Evolutionary conservation across 2,329 filamentous ascomycete species (phyloP).

Genomic region (Colletotrichum sp.): DNA sequence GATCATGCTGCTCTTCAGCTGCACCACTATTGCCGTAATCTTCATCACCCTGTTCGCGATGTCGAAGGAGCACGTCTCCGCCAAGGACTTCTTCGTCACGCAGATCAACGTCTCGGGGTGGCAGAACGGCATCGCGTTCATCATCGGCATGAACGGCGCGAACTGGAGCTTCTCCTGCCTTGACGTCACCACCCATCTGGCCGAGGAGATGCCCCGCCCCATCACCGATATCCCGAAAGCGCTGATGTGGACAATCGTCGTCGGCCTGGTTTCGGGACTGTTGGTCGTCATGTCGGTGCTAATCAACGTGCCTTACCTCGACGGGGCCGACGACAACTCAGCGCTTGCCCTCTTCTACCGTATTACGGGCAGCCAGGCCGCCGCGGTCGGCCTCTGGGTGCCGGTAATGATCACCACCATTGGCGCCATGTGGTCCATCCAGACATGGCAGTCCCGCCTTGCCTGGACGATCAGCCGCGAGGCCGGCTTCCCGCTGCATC

Average conservation of each 20-base stretch:
- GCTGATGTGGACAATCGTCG: constrained; percentile 27
- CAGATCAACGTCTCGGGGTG: constrained; percentile 28
- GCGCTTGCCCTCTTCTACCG: constrained; percentile 26
- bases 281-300: constrained; percentile 24
- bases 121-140: constrained; percentile 30
- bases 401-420: constrained; percentile 26
- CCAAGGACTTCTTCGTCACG: constrained; percentile 26
- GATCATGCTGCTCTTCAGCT: constrained; percentile 29
- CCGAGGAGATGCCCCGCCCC: constrained; percentile 32
- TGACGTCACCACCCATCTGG: constrained; percentile 30
- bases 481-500: constrained; percentile 27
- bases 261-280: constrained; percentile 26
- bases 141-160: constrained; percentile 31
- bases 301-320: constrained; percentile 30
- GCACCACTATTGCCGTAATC: constrained; percentile 24
- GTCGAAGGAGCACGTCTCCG: constrained; percentile 20
- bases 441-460: constrained; percentile 33
- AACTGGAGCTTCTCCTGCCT: constrained; percentile 35
- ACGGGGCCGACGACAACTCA: constrained; percentile 24
- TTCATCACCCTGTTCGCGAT: constrained; percentile 31
- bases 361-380: constrained; percentile 26
- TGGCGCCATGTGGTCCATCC: constrained; percentile 30
- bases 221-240: constrained; percentile 27
- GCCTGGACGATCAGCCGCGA: constrained; percentile 33
- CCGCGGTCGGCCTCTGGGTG: constrained; percentile 27